Evolutionary conservation across 768 basidiomycete genomes (phyloP).

Genomic region (Thelephora ganbajun): DNA sequence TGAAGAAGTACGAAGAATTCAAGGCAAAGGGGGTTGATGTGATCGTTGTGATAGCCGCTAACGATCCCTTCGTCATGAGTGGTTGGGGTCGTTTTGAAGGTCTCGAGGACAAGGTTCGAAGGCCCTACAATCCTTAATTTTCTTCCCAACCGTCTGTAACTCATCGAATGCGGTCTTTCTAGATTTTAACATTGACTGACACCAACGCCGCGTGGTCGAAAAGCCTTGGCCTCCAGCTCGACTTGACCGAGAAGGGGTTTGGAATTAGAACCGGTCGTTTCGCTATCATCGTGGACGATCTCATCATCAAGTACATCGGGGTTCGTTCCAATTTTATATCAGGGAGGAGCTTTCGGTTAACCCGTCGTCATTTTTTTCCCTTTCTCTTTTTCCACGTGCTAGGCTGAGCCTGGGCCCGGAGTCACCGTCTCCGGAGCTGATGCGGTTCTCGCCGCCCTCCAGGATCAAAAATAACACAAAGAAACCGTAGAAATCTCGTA

Average conservation of each 20-base stretch:
- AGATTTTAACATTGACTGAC: conserved; percentile 25
- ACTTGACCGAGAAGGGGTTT: conserved; percentile 27
- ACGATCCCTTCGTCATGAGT: conserved; percentile 67
- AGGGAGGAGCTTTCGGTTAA: not conserved
- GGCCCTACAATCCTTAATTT: too few relatives aligned
- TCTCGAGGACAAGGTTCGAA: conserved; percentile 48
- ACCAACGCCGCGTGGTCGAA: conserved; percentile 20
- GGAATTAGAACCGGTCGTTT: conserved; percentile 33
- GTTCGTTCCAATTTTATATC: conserved; percentile 7
- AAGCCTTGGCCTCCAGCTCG: conserved; percentile 33
- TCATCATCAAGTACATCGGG: conserved; percentile 53
- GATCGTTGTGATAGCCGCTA: conserved; percentile 62
- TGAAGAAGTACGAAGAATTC: conserved; percentile 54
- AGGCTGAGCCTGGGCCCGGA: conserved; percentile 19
- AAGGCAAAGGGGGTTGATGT: conserved; percentile 62
- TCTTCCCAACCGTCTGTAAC: not conserved
- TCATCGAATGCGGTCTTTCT: not conserved
- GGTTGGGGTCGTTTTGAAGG: conserved; percentile 17
- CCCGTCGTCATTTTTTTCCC: not conserved
- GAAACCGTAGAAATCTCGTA: too few relatives aligned
- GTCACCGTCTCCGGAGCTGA: conserved; percentile 25
- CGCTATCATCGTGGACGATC: conserved; percentile 53
- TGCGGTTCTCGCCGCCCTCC: conserved; percentile 25
- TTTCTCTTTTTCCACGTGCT: not conserved
- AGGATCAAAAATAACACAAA: too few relatives aligned